Percentiles rank a stretch among this genome's conserved stretches.
phyloP scores from a whole-genome alignment of 2,329 filamentous ascomycete genomes.

The Fusarium xylarioides region DNA sequence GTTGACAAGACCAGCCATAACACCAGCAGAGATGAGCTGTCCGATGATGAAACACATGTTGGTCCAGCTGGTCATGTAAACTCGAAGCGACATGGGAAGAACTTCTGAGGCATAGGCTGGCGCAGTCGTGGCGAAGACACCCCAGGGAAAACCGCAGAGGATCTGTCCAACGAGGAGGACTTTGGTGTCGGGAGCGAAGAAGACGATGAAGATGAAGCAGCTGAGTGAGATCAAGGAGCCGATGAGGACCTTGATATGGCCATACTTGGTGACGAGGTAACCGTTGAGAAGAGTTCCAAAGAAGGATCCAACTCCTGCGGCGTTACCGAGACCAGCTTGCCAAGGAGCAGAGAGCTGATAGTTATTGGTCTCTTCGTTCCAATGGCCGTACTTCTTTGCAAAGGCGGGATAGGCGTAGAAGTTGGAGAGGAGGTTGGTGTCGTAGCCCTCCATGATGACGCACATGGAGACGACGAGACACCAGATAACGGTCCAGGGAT shows the following conservation, averaged over 20 bases:
- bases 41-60: conserved; percentile 60
- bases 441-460: conserved; percentile 57
- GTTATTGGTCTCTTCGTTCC: conserved; percentile 34
- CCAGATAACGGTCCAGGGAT: conserved; percentile 51
- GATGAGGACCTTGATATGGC: conserved; percentile 56
- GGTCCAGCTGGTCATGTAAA: conserved; percentile 56
- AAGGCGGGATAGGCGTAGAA: conserved; percentile 49
- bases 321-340: conserved; percentile 60
- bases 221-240: conserved; percentile 50
- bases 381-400: conserved; percentile 44
- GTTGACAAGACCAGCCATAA: conserved; percentile 40
- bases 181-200: conserved; percentile 53
- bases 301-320: conserved; percentile 56
- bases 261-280: conserved; percentile 53
- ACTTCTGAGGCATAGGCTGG: conserved; percentile 59
- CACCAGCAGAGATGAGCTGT: conserved; percentile 53
- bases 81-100: conserved; percentile 50
- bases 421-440: conserved; percentile 48
- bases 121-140: conserved; percentile 55
- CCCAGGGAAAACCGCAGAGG: conserved; percentile 58
- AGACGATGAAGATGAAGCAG: conserved; percentile 57
- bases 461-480: conserved; percentile 48
- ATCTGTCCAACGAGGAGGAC: conserved; percentile 55
- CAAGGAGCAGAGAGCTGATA: conserved; percentile 57
- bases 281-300: conserved; percentile 60